These are phyloP conservation scores for Eremothecium coryli DNA, from an alignment of 1,139 yeast genomes.

Conservation along the genomic window DNA sequence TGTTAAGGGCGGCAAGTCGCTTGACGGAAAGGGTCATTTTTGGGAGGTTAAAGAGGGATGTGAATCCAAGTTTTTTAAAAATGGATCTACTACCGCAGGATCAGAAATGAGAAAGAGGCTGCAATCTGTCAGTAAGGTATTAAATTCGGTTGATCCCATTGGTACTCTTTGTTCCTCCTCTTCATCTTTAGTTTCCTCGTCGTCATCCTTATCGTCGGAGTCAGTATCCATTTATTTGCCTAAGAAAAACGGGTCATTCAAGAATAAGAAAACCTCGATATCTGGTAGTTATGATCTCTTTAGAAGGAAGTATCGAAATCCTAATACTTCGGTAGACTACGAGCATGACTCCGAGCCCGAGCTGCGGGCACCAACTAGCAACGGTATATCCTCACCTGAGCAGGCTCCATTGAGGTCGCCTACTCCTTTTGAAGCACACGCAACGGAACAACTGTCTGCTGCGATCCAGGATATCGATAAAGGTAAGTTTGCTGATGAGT, in stretches of 20 bases:
- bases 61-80: constrained; percentile 73
- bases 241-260: not conserved
- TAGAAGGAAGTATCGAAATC: constrained; percentile 4
- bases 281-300: constrained; percentile 3
- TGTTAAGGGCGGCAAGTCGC: constrained; percentile 82
- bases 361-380: not conserved
- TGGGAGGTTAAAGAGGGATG: constrained; percentile 85
- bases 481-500: not conserved
- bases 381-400: not conserved
- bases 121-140: constrained; percentile 1
- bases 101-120: constrained; percentile 22
- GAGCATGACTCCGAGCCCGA: constrained; percentile 4
- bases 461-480: not conserved
- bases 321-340: constrained; percentile 4
- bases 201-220: not conserved
- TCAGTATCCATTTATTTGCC: not conserved
- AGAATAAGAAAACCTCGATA: not conserved
- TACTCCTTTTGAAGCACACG: not conserved
- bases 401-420: constrained; percentile 1
- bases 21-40: constrained; percentile 94
- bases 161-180: too few relatives aligned
- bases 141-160: not conserved
- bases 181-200: constrained; percentile 1
- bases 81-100: constrained; percentile 16
- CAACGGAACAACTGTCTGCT: not conserved